Conservation (phyloP, 345 rosid species). For the Eutrema heterophyllum region DNA sequence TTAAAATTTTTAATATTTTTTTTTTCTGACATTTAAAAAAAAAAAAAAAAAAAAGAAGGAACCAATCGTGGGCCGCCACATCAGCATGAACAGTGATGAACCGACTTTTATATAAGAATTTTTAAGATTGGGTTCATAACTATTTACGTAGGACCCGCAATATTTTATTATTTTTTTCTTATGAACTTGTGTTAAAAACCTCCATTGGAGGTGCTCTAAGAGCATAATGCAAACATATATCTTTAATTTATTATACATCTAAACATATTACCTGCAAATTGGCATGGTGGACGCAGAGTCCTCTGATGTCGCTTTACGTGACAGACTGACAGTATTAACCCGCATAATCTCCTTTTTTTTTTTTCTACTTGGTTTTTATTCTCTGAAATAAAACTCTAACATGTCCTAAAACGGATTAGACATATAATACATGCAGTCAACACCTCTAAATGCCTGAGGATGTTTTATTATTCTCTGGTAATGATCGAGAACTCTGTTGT, state of each 20-base stretch:
- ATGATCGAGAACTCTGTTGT: background rate
- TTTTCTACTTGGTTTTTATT: background rate
- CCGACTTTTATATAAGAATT: too few species aligned
- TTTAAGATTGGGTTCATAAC: too few species aligned
- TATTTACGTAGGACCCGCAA: too few species aligned
- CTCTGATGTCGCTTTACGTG: constrained; percentile 3
- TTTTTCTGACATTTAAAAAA: too few species aligned
- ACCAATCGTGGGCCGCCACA: too few species aligned
- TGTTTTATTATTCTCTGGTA: background rate
- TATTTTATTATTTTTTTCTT: too few species aligned
- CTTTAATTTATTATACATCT: background rate
- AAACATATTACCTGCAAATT: background rate
- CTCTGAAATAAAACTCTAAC: background rate
- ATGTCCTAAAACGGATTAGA: background rate
- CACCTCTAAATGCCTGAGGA: background rate
- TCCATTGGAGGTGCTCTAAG: too few species aligned
- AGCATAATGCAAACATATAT: background rate
- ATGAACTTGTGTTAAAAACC: too few species aligned
- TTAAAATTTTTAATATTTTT: too few species aligned
- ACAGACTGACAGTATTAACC: constrained; percentile 3
- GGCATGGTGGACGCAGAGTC: constrained; percentile 1
- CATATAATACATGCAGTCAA: background rate
- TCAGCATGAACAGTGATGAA: too few species aligned
- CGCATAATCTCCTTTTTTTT: background rate
- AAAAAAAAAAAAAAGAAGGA: too few species aligned